Conservation (phyloP, 345 rosid genomes). For the Heritiera fomes region DNA sequence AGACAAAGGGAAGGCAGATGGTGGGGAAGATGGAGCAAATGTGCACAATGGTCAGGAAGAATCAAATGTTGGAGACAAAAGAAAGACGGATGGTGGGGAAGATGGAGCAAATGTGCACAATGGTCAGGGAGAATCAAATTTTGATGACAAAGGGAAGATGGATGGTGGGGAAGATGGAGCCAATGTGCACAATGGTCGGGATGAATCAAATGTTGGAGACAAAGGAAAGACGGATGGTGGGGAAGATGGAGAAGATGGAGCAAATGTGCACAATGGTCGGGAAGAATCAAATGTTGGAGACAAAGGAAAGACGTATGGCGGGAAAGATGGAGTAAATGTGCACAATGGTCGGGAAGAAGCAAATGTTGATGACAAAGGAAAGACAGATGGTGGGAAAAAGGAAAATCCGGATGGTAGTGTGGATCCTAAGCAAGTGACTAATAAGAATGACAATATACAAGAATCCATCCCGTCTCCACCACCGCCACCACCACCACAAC, state of each 20-base stretch:
- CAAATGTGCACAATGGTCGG: background rate
- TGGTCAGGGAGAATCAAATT: background rate
- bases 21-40: constrained; percentile 2
- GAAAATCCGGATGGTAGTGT: background rate
- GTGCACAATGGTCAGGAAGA: background rate
- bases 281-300: background rate
- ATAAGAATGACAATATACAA: constrained; percentile 22
- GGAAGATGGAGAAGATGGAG: background rate
- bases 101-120: background rate
- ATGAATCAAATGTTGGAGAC: background rate
- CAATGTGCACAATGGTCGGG: constrained; percentile 1
- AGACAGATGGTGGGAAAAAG: constrained; percentile 14
- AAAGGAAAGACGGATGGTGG: background rate
- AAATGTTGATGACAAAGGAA: background rate
- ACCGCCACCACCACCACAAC: background rate
- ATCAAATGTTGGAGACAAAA: background rate
- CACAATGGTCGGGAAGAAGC: background rate
- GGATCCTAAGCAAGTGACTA: constrained; percentile 21
- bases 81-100: background rate
- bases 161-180: constrained; percentile 13
- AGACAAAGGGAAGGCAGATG: background rate
- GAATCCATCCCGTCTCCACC: background rate
- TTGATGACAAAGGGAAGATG: constrained; percentile 8
- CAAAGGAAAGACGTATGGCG: constrained; percentile 15
- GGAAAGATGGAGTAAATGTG: background rate